Conservation (phyloP, 371 early-diverging fungal genomes). For the Globomyces sp. region DNA sequence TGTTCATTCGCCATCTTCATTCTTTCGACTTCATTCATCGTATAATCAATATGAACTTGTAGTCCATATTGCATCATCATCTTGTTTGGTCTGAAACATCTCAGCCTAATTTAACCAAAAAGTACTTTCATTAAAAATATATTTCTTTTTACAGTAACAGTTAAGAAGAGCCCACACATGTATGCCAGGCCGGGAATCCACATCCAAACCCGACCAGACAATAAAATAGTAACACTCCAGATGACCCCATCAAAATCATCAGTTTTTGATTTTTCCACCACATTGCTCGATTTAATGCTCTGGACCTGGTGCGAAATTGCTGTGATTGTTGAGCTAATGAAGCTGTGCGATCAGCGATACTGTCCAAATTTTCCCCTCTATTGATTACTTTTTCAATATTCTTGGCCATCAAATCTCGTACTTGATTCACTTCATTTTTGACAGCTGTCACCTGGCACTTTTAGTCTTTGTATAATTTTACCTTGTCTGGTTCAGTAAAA, state of each 20-base stretch:
- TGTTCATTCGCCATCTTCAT: too few species aligned
- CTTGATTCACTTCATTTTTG: constrained; percentile 87
- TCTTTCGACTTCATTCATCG: too few species aligned
- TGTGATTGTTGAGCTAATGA: constrained; percentile 82
- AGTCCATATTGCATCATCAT: too few species aligned
- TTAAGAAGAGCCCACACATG: constrained; percentile 22
- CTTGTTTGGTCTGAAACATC: too few species aligned
- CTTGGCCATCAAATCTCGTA: constrained; percentile 91
- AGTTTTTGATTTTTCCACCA: constrained; percentile 94
- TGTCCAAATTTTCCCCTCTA: constrained; percentile 87
- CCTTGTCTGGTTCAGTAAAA: constrained; percentile 37
- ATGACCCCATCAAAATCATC: constrained; percentile 66
- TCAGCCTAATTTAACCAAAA: too few species aligned
- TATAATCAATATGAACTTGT: too few species aligned
- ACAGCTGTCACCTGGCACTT: constrained; percentile 77
- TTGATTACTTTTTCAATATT: constrained; percentile 92
- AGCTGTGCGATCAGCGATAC: constrained; percentile 89
- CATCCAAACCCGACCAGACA: constrained; percentile 67
- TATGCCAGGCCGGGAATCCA: constrained; percentile 65
- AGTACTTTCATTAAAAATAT: too few species aligned
- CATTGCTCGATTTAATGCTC: constrained; percentile 72
- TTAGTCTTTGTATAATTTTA: constrained; percentile 36
- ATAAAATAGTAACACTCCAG: constrained; percentile 62
- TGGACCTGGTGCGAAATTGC: constrained; percentile 86
- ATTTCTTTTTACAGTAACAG: too few species aligned